Conservation (phyloP, 2,329 filamentous ascomycete species). For the Diaporthe destruens region DNA sequence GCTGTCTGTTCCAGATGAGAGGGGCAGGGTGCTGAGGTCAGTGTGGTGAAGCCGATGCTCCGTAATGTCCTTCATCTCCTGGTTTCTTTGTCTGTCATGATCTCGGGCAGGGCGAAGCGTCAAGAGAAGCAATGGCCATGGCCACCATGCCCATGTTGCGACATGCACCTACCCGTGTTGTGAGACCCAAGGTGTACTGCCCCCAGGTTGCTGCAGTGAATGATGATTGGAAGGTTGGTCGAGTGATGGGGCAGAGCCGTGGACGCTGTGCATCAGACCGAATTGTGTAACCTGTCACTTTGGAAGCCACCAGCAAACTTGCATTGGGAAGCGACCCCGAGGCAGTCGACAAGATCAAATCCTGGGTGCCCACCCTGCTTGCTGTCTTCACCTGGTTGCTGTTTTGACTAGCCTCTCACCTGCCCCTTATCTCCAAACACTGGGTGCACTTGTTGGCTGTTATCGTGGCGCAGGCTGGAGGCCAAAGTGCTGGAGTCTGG, state of each 20-base stretch:
- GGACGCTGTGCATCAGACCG: background rate
- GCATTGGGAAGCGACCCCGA: background rate
- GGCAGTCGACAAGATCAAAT: background rate
- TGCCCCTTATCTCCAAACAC: background rate
- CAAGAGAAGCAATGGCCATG: background rate
- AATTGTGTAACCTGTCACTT: slow-evolving; percentile 32
- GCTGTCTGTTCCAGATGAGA: background rate
- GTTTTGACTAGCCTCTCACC: background rate
- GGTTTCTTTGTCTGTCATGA: slow-evolving; percentile 4
- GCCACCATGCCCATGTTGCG: background rate
- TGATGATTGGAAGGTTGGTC: background rate
- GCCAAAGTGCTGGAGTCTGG: background rate
- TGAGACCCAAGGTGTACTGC: background rate
- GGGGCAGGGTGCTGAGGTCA: background rate
- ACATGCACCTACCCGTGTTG: slow-evolving; percentile 12
- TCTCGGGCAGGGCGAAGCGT: slow-evolving; percentile 10
- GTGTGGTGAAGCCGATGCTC: background rate
- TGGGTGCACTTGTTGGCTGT: background rate
- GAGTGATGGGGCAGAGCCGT: background rate
- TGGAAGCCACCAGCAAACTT: slow-evolving; percentile 37
- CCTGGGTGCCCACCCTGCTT: background rate
- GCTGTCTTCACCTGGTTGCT: background rate
- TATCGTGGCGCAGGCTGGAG: background rate
- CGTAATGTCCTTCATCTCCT: background rate
- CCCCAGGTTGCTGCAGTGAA: background rate